Evolutionary conservation across 805 yeast species (phyloP), one percentile per base, ranked within the genome.

Genomic region (Yarrowia sp.): DNA sequence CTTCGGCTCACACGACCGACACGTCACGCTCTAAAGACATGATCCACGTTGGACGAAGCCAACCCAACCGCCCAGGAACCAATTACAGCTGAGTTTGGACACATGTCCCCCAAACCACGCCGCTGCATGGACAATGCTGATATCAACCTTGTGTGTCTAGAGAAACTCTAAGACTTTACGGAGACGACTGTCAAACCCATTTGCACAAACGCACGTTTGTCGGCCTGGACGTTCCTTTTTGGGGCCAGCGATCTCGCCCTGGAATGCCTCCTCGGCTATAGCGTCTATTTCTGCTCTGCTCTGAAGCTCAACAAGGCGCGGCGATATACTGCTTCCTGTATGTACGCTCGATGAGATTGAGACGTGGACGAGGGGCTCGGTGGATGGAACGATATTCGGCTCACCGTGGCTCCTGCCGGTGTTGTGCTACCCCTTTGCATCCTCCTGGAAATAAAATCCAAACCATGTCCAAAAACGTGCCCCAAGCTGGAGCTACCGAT

Each of bases 11-110:
- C 58, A 51, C 58, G 58, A 51, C 56, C 39, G 56, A 47, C 56
- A 47, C 56, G 56, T 47, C 56, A 47, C 56, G 56, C 31, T 47
- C 56, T 44, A 44, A 27, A 44, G 51, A 44, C 51, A 44, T 44
- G 51, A 44, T 44, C 51, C 51, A 44, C 51, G 51, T 44, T 44
- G 35, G 14, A 27, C 18, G 25, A 13, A 27, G 51, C 51, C 51
- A 7, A 27, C 49, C 49, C 49, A 44, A 49, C 56, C 31, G 31
- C 42, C 32, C 58, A 33, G 58, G 58, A 51, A 35, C 58, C 58
- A 51, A 51, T 51, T 51, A 51, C 42, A 33, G 58, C 58, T 33
- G 42, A 16, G 58, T 51, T 35, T 35, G 24, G 32, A 33, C 42
- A 33, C 58, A 51, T 51, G 58, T 51, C 58, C 42, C 55, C 42